These are phyloP conservation scores for Auricularia cornea DNA, from an alignment of 768 basidiomycete genomes.

Conservation along the genomic window DNA sequence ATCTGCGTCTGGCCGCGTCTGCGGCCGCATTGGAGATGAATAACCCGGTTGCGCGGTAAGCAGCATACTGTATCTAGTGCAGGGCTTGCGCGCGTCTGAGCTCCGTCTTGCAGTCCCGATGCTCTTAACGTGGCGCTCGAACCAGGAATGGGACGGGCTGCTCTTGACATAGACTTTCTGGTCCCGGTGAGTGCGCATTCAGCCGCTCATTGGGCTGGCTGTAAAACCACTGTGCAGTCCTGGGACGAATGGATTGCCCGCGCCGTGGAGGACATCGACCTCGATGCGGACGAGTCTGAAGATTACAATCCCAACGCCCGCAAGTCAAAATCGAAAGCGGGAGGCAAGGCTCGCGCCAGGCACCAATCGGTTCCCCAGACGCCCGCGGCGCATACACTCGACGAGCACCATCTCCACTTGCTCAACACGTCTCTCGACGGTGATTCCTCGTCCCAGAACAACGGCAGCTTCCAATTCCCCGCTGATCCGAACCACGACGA, in stretches of 20 bases:
- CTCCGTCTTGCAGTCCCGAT: constrained; percentile 19
- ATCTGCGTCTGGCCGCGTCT: constrained; percentile 39
- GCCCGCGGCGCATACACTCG: constrained; percentile 46
- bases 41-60: constrained; percentile 56
- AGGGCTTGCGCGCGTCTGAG: neutral
- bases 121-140: constrained; percentile 23
- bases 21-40: constrained; percentile 61
- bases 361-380: neutral
- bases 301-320: neutral
- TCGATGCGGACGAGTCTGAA: neutral
- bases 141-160: constrained; percentile 14
- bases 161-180: constrained; percentile 17
- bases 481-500: constrained; percentile 32
- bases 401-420: constrained; percentile 61
- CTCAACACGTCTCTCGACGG: constrained; percentile 46
- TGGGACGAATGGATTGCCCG: neutral
- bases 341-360: neutral
- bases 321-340: neutral
- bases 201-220: neutral
- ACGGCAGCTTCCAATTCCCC: constrained; percentile 28
- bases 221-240: neutral
- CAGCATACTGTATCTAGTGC: neutral
- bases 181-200: constrained; percentile 8
- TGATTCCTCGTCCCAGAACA: constrained; percentile 50
- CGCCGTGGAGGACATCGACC: neutral